These are phyloP conservation scores for Ophiostoma ips DNA, from an alignment of 2,329 filamentous ascomycete genomes.

Conservation along the genomic window DNA sequence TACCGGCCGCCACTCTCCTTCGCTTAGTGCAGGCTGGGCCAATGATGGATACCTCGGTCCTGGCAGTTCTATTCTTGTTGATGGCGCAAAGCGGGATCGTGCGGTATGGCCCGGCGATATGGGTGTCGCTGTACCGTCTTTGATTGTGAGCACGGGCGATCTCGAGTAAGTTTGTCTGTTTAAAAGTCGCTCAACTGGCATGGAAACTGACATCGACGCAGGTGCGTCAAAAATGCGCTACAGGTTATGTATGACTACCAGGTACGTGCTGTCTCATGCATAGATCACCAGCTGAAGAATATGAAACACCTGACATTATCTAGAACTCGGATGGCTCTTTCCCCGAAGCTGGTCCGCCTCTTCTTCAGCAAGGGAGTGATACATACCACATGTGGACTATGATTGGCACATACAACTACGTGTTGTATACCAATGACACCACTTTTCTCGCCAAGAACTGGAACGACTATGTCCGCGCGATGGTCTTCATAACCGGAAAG, in stretches of 20 bases:
- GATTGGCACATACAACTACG: slow-evolving; percentile 41
- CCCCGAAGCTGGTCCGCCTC: slow-evolving; percentile 36
- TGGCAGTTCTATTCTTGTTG: slow-evolving; percentile 18
- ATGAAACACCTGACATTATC: background rate
- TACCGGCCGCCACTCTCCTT: slow-evolving; percentile 16
- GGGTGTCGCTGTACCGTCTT: slow-evolving; percentile 35
- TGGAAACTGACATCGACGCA: background rate
- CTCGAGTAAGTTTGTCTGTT: slow-evolving; percentile 21
- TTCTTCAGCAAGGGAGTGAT: slow-evolving; percentile 21
- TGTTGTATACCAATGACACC: slow-evolving; percentile 36
- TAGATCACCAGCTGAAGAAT: background rate
- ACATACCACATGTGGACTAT: slow-evolving; percentile 29
- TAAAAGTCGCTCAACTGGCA: background rate
- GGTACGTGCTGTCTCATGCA: background rate
- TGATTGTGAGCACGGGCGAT: slow-evolving; percentile 36
- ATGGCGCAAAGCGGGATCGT: slow-evolving; percentile 10
- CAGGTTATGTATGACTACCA: slow-evolving; percentile 26
- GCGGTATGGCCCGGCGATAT: slow-evolving; percentile 17
- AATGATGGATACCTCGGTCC: slow-evolving; percentile 22
- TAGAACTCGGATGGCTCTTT: slow-evolving; percentile 27
- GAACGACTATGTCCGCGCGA: slow-evolving; percentile 20
- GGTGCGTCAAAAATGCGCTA: slow-evolving; percentile 30
- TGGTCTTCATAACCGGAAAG: slow-evolving; percentile 18
- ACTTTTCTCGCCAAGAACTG: slow-evolving; percentile 21
- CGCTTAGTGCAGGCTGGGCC: slow-evolving; percentile 25